These are phyloP conservation scores for Penicillium palitans DNA, from an alignment of 2,329 filamentous ascomycete species.

Conservation along the genomic window DNA sequence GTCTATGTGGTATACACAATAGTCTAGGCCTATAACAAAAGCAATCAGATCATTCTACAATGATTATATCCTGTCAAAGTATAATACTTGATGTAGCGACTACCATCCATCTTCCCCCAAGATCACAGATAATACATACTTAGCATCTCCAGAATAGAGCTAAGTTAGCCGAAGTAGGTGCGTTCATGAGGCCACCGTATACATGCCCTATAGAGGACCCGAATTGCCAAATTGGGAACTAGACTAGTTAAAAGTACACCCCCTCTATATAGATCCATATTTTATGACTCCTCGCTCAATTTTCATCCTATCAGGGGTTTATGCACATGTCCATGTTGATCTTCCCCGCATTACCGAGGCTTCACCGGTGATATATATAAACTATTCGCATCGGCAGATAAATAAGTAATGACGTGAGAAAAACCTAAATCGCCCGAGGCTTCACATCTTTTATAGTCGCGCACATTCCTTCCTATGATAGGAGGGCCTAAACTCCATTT, in stretches of 20 bases:
- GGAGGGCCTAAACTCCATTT: slow-evolving; percentile 11
- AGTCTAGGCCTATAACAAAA: not conserved
- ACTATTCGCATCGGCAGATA: too few relatives aligned
- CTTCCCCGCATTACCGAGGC: too few relatives aligned
- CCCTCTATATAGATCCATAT: too few relatives aligned
- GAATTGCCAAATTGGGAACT: not conserved
- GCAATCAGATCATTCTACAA: not conserved
- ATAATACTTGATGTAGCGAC: not conserved
- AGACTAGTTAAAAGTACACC: too few relatives aligned
- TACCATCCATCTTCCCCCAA: not conserved
- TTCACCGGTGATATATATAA: too few relatives aligned
- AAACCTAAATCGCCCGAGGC: slow-evolving; percentile 53
- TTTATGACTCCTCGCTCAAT: too few relatives aligned
- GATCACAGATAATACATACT: too few relatives aligned
- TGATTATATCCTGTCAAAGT: not conserved
- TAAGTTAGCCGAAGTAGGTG: not conserved
- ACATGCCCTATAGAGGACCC: not conserved
- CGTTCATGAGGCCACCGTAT: not conserved
- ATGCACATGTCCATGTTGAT: too few relatives aligned
- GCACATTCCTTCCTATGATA: slow-evolving; percentile 21
- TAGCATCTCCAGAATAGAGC: not conserved
- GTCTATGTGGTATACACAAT: not conserved
- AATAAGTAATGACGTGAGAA: slow-evolving; percentile 52
- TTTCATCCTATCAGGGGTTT: too few relatives aligned
- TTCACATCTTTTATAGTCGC: slow-evolving; percentile 51